Percentiles rank a stretch among this genome's conserved stretches.
Conservation (phyloP, 176 grass and related monocot species). For the Otatea glauca region DNA sequence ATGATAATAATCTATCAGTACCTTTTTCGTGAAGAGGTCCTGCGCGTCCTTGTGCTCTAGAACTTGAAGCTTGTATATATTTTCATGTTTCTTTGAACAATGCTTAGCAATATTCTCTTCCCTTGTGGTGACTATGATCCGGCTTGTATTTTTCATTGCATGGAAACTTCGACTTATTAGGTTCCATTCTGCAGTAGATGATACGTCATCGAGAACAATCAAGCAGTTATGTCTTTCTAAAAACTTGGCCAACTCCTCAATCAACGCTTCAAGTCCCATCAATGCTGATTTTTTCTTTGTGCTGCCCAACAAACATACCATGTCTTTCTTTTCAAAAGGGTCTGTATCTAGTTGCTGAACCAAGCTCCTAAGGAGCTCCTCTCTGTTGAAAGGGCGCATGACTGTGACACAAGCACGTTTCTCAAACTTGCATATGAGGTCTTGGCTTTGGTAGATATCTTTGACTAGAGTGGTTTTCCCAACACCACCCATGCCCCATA, state of each 20-base stretch:
- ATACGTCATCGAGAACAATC: conserved; percentile 37
- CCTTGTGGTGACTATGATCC: conserved; percentile 45
- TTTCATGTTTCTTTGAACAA: neutral
- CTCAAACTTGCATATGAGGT: conserved; percentile 36
- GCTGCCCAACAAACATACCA: neutral
- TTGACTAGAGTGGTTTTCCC: conserved; percentile 52
- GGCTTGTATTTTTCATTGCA: neutral
- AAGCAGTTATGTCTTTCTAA: neutral
- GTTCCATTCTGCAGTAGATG: neutral
- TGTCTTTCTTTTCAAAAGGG: neutral
- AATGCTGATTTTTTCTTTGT: neutral
- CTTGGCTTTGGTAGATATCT: conserved; percentile 11
- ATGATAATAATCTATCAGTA: too few species aligned
- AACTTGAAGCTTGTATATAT: neutral
- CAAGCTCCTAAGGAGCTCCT: conserved; percentile 13
- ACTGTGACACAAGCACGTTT: conserved; percentile 38
- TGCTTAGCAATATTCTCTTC: neutral
- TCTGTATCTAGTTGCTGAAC: neutral
- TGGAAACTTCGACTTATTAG: neutral
- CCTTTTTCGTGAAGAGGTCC: too few species aligned
- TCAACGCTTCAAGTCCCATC: neutral
- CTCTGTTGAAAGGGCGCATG: neutral
- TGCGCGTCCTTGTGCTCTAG: too few species aligned
- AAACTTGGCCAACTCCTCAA: neutral
- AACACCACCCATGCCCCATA: conserved; percentile 39